phyloP scores from a whole-genome alignment of 2,329 filamentous ascomycete genomes.

The Beauveria asiatica region DNA sequence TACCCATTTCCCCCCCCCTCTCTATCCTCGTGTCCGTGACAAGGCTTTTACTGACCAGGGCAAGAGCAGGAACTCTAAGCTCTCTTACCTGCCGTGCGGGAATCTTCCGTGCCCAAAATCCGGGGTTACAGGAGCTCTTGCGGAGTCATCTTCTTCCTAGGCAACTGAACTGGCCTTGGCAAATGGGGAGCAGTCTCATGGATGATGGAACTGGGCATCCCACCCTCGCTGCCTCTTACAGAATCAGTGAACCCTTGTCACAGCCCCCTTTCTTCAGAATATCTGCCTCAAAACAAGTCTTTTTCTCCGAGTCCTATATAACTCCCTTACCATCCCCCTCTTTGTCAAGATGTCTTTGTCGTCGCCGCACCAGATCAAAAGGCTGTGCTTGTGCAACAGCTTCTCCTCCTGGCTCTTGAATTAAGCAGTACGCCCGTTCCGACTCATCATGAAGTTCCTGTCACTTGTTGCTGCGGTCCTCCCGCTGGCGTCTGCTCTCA shows the following conservation, averaged over 20 bases:
- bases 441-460: slow-evolving; percentile 6
- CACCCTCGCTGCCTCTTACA: not conserved
- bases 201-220: too few species aligned
- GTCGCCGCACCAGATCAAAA: not conserved
- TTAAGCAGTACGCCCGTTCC: not conserved
- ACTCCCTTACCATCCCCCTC: not conserved
- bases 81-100: too few species aligned
- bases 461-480: not conserved
- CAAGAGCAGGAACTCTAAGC: too few species aligned
- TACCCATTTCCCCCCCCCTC: not conserved
- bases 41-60: not conserved
- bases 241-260: not conserved
- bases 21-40: not conserved
- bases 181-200: not conserved
- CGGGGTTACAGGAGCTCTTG: not conserved
- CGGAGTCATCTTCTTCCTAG: not conserved
- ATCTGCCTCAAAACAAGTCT: not conserved
- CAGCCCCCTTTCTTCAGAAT: too few species aligned
- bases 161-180: not conserved
- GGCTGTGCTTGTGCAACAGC: not conserved
- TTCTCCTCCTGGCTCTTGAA: not conserved
- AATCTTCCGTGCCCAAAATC: too few species aligned
- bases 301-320: not conserved
- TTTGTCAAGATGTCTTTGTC: not conserved
- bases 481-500: not conserved